Evolutionary conservation across 371 early-diverging fungal species (phyloP).

Genomic region (Syncephalastrum racemosum): DNA sequence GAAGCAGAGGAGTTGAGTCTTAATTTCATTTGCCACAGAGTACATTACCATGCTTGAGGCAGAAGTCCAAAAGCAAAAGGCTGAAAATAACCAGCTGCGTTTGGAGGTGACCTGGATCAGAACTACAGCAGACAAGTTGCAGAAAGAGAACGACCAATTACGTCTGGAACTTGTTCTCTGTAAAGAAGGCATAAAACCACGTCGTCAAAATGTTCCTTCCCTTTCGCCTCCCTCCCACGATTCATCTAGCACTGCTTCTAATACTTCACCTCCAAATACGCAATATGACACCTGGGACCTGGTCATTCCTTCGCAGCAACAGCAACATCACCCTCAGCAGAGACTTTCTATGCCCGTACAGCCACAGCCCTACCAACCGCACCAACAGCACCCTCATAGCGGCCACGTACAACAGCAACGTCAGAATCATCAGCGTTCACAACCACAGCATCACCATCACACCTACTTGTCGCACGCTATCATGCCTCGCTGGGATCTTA

Average conservation of each 20-base stretch:
- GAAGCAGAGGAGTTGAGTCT: conserved; percentile 7
- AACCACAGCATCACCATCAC: conserved; percentile 8
- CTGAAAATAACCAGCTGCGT: conserved; percentile 57
- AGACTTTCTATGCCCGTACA: neutral
- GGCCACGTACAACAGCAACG: conserved; percentile 10
- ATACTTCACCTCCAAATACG: conserved; percentile 3
- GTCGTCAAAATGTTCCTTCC: neutral
- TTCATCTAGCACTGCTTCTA: conserved; percentile 1
- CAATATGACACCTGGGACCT: neutral
- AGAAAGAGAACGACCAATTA: conserved; percentile 36
- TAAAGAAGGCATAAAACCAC: conserved; percentile 15
- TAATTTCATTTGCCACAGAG: conserved; percentile 42
- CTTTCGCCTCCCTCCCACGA: conserved; percentile 2
- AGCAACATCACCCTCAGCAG: conserved; percentile 3
- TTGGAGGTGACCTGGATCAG: conserved; percentile 48
- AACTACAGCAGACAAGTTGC: conserved; percentile 26
- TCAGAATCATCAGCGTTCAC: neutral
- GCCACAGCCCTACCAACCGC: conserved; percentile 1
- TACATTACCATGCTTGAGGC: conserved; percentile 77
- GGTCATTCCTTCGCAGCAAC: neutral
- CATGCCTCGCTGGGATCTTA: conserved; percentile 44
- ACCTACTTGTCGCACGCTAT: conserved; percentile 41
- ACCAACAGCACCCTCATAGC: conserved; percentile 9
- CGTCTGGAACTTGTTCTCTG: conserved; percentile 31
- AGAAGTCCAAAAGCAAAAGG: conserved; percentile 39